Base-by-base conservation (phyloP, 768 basidiomycete genomes). In the Scleroderma bovista region DNA sequence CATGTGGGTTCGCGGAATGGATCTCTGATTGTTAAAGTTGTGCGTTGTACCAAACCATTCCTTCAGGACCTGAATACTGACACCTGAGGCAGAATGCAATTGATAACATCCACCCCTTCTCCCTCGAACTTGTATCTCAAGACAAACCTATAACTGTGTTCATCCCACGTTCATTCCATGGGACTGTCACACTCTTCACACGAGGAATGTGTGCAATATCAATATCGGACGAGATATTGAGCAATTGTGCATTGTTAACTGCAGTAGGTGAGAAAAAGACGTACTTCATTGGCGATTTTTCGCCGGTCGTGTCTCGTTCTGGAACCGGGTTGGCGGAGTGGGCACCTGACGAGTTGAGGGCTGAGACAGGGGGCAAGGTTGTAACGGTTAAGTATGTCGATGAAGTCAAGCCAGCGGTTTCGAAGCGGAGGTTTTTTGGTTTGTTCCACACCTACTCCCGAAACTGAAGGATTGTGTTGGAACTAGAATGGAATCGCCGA, bases 231-330 rank as follows among this genome's bases (percentile, higher is more conserved):
- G 60, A 55, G 6, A 51, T 75, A 32, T 51, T 54, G 32, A 47
- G 53, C 36, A 48, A 59, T 19, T 56, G 70, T 36, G 71, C 66
- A 9, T 65, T 59, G 0, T 68, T 72, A 48, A 60, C 61, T n/a
- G 71, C 71, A 42, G 61, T 58, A 5, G 60, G 69, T 22, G 34
- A 55, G 19, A 67, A 60, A 15, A 61, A 60, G 20, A 64, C 65
- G n/a, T 71, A 68, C 51, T 74, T 75, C 55, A 56, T 75, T n/a
- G 75, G 75, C 13, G 72, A 74, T 34, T 66, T 72, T 36, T 57
- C 68, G 5, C 57, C 56, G 20, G 65, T 55, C n/a, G n/a, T n/a
- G n/a, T n/a, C n/a, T n/a, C n/a, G n/a, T n/a, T n/a, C n/a, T n/a
- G n/a, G n/a, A n/a, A n/a, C n/a, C n/a, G 60, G 60, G 33, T 48